Conservation (phyloP, 257 asterid genomes). For the Capsicum chinense region DNA sequence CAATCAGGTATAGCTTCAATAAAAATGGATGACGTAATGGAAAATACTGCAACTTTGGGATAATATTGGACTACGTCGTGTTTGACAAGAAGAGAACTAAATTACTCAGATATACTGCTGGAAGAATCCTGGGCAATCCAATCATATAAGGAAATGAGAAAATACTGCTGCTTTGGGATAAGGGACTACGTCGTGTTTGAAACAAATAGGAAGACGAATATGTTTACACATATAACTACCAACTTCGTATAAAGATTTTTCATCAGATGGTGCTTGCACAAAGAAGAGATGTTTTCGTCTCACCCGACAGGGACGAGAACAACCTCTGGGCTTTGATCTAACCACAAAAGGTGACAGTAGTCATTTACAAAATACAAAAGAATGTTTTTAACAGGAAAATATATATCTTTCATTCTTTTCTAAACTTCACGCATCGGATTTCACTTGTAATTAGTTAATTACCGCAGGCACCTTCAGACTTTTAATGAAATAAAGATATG, state of each 20-base stretch:
- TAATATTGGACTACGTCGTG: not conserved
- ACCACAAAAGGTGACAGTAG: not conserved
- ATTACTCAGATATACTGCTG: not conserved
- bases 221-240: not conserved
- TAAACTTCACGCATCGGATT: not conserved
- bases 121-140: not conserved
- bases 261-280: not conserved
- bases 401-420: not conserved
- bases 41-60: not conserved
- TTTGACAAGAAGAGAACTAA: not conserved
- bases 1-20: not conserved
- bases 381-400: not conserved
- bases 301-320: not conserved
- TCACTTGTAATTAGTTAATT: not conserved
- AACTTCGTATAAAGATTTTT: constrained; percentile 5
- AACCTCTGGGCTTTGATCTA: not conserved
- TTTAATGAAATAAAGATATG: not conserved
- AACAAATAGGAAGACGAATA: not conserved
- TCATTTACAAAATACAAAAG: not conserved
- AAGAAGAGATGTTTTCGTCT: not conserved
- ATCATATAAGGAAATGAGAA: not conserved
- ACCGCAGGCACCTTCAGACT: not conserved
- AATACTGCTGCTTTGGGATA: not conserved
- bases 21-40: not conserved
- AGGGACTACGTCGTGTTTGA: not conserved